Evolutionary conservation across 148 eudicot species (phyloP), one percentile per base, ranked within the genome.

Genomic region (Chenopodium quinoa): DNA sequence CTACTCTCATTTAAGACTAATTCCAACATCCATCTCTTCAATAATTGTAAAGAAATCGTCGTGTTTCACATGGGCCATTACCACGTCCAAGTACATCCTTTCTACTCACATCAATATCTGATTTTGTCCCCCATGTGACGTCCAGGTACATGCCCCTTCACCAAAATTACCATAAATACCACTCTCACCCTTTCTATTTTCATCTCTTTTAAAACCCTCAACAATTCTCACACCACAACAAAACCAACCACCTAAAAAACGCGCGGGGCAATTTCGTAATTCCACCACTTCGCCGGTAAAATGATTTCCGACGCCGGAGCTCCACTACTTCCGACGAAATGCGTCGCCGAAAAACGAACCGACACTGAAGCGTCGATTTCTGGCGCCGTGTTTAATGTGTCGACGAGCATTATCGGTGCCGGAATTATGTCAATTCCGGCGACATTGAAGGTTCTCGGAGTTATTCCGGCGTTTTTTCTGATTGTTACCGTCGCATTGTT

Each of bases 391-490:
- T 95, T 95, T 75, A 95, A 95, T 32, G 93, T 95, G 60, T 89
- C 99, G 2, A 95, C 99, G 56, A 91, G 93, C 87, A 95, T 92
- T 23, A 89, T 95, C 0, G 99, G 99, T 0, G 98, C 97, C 0
- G 99, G 99, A 75, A 93, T 95, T 56, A 95, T 95, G 99, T 95
- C 98, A 0, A 89, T 95, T 19, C 99, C 99, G 23, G 99, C 97
- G 17, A 95, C 99, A 8, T 84, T 95, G 8, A 95, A 92, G 89
- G 97, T 95, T 14, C 75, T 95, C 0, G 99, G 98, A 6, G 93
- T 95, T 1, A 77, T 87, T 23, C 99, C 98, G 16, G 99, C 99
- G 2, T 85, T 92, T 16, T 10, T 86, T 1, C 60, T 90, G 71
- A 90, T 95, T 7, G 86, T 86, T 3, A 37, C 88, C 69, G 89